These are phyloP conservation scores for Hortaea werneckii DNA, from an alignment of 2,329 filamentous ascomycete genomes.

Conservation along the genomic window DNA sequence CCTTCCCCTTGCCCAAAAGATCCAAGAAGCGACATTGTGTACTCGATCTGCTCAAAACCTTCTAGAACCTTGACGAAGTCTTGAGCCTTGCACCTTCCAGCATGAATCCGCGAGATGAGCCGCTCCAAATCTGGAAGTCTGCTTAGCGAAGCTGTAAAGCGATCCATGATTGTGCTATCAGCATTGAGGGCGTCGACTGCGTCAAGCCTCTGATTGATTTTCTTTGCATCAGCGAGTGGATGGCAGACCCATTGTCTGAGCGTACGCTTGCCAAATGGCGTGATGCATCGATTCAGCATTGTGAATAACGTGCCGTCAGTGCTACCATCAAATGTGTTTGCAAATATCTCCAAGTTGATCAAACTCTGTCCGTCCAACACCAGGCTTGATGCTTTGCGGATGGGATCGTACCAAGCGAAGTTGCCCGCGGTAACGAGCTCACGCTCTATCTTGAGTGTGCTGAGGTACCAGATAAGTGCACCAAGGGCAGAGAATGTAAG, in stretches of 20 bases:
- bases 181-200: slow-evolving; percentile 88
- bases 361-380: slow-evolving; percentile 92
- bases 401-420: slow-evolving; percentile 85
- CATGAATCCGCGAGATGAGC: slow-evolving; percentile 88
- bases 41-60: slow-evolving; percentile 95
- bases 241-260: slow-evolving; percentile 97
- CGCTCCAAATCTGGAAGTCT: slow-evolving; percentile 92
- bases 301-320: slow-evolving; percentile 78
- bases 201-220: slow-evolving; percentile 88
- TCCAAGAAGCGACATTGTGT: slow-evolving; percentile 72
- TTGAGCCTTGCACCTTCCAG: slow-evolving; percentile 76
- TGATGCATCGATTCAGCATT: slow-evolving; percentile 87
- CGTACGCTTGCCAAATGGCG: slow-evolving; percentile 91
- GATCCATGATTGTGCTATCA: slow-evolving; percentile 68
- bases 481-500: slow-evolving; percentile 84
- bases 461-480: slow-evolving; percentile 77
- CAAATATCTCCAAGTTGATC: slow-evolving; percentile 95
- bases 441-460: slow-evolving; percentile 73
- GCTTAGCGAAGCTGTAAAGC: slow-evolving; percentile 77
- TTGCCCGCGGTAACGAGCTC: slow-evolving; percentile 82
- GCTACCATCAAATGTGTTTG: slow-evolving; percentile 82
- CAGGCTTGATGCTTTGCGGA: slow-evolving; percentile 77
- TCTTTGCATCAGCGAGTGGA: slow-evolving; percentile 72
- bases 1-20: slow-evolving; percentile 68
- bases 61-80: slow-evolving; percentile 92